Base-by-base conservation (phyloP, 2,329 filamentous ascomycete species). In the Xylaria sp. region DNA sequence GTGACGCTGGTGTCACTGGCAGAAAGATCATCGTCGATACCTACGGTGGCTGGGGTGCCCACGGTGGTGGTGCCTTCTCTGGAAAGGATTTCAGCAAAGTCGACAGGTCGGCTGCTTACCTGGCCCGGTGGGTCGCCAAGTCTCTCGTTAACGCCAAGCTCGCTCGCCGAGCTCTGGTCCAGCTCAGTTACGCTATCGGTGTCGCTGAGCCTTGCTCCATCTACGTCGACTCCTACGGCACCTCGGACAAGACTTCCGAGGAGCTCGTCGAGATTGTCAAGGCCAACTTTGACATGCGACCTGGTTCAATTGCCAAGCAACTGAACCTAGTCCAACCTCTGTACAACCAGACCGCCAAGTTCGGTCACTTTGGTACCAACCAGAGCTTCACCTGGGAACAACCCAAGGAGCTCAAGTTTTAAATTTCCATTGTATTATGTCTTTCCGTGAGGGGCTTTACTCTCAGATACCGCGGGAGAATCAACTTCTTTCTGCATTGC, bases 51-150 rank as follows among this genome's bases (percentile, higher is more conserved):
- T 98, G 96, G 96, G 96, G 96, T 86, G 96, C 96, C 78, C 96
- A 99, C 89, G 96, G 96, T 89, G 96, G 96, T 88, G 96, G 96
- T 92, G 96, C 96, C 83, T 99, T 99, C 92, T 98, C 96, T 79
- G 96, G 96, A 80, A 99, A 99, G 92, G 96, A 99, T 84, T 99
- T 98, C 91, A 98, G 94, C 89, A 99, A 99, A 90, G 96, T 99
- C 85, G 96, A 99, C 83, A 93, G 96, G 79, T 98, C 96, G 63
- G 96, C 96, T 75, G 96, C 96, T 80, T 99, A 99, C 87, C 91
- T 98, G 77, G 94, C 89, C 77, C 94, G 96, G 82, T 99, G 96
- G 96, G 94, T 99, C 83, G 96, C 96, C 86, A 99, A 99, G 90
- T 99, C 96, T 51, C 90, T 99, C 74, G 93, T 99, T 77, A 85